Conservation (phyloP, 345 rosid genomes). For the Populus euphratica region DNA sequence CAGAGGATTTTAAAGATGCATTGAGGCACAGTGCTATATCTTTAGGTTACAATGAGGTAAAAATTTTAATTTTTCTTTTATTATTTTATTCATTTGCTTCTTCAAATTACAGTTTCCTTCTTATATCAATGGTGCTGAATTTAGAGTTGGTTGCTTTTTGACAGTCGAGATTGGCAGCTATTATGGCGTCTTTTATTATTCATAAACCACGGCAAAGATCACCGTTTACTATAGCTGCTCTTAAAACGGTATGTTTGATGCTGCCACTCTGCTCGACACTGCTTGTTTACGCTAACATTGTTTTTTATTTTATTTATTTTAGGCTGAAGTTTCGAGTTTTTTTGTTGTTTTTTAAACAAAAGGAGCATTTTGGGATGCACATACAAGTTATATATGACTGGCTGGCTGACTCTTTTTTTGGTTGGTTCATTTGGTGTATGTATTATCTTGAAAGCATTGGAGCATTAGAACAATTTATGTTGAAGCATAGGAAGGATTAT, state of each 20-base stretch:
- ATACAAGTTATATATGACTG: neutral
- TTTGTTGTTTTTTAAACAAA: neutral
- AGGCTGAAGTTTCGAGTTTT: neutral
- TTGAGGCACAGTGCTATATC: slow-evolving; percentile 17
- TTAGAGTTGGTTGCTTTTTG: neutral
- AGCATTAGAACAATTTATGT: slow-evolving; percentile 69
- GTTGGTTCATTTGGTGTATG: neutral
- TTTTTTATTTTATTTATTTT: neutral
- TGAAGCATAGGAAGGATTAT: slow-evolving; percentile 78
- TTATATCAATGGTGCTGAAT: neutral
- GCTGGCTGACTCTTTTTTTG: neutral
- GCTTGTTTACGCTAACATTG: neutral
- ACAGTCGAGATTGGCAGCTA: slow-evolving; percentile 67
- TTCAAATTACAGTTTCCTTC: neutral
- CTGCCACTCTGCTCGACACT: neutral
- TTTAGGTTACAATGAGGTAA: slow-evolving; percentile 15
- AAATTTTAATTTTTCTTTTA: neutral
- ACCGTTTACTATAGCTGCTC: slow-evolving; percentile 60
- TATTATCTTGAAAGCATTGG: slow-evolving; percentile 68
- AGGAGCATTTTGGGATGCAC: neutral
- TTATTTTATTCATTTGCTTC: neutral
- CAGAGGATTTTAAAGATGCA: slow-evolving; percentile 21
- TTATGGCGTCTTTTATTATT: slow-evolving; percentile 81
- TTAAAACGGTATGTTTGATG: slow-evolving; percentile 54
- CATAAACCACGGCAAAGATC: slow-evolving; percentile 63